Conservation (phyloP, 225 moss, liverwort and hornwort genomes). For the Pseudisothecium myosuroides region DNA sequence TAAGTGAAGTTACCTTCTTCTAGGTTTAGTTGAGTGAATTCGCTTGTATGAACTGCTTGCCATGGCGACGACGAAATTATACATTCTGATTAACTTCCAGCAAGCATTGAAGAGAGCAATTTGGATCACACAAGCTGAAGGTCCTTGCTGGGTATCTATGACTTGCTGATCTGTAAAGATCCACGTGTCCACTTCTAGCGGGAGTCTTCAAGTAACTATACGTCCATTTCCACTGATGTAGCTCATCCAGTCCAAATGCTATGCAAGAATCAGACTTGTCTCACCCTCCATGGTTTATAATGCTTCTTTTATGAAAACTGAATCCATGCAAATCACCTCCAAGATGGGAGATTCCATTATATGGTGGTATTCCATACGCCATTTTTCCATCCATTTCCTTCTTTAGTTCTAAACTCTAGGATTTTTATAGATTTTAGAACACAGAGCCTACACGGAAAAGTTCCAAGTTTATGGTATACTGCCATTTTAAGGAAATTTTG, state of each 20-base stretch:
- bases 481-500: too few relatives aligned
- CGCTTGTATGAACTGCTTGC: background rate
- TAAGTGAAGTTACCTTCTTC: background rate
- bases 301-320: too few relatives aligned
- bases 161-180: too few relatives aligned
- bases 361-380: too few relatives aligned
- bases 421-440: too few relatives aligned
- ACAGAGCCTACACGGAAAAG: too few relatives aligned
- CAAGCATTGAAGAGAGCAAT: background rate
- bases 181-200: background rate
- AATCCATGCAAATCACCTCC: too few relatives aligned
- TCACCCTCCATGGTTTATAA: background rate
- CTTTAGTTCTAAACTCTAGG: too few relatives aligned
- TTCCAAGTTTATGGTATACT: too few relatives aligned
- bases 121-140: background rate
- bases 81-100: background rate
- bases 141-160: too few relatives aligned
- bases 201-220: background rate
- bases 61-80: background rate
- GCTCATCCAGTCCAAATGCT: background rate
- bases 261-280: background rate
- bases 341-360: too few relatives aligned
- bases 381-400: too few relatives aligned
- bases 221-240: background rate
- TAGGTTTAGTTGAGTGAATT: background rate